These are phyloP conservation scores for Amesomyces nigricolor DNA, from an alignment of 2,329 filamentous ascomycete species.

Conservation along the genomic window DNA sequence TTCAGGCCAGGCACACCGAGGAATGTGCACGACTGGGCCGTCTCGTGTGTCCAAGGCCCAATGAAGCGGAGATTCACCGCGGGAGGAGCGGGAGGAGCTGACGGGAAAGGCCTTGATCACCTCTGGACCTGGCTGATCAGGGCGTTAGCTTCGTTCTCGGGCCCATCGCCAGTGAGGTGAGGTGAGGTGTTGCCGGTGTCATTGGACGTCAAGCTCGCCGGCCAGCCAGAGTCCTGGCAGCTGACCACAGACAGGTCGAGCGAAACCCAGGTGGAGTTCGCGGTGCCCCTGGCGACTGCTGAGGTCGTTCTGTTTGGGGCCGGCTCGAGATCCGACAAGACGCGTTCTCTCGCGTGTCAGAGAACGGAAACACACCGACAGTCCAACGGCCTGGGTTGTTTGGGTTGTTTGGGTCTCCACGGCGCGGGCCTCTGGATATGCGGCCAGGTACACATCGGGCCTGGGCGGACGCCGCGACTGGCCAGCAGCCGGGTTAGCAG, in stretches of 20 bases:
- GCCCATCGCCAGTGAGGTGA: constrained; percentile 12
- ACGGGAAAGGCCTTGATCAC: background rate
- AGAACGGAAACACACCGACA: constrained; percentile 27
- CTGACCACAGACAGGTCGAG: constrained; percentile 1
- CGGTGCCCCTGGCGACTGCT: constrained; percentile 3
- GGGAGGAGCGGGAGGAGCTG: constrained; percentile 9
- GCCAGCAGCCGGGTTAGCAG: constrained; percentile 18
- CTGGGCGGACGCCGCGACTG: constrained; percentile 25
- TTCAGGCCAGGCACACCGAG: background rate
- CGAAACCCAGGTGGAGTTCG: background rate
- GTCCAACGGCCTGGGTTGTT: too few relatives aligned
- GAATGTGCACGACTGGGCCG: background rate
- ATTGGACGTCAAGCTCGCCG: constrained; percentile 16
- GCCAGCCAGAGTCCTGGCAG: constrained; percentile 1
- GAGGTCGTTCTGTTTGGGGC: constrained; percentile 1
- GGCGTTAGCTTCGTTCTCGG: constrained; percentile 4
- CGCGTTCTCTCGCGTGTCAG: constrained; percentile 26
- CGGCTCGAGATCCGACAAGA: constrained; percentile 21
- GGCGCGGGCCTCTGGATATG: constrained; percentile 28
- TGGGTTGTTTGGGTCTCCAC: constrained; percentile 24
- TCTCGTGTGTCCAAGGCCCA: background rate
- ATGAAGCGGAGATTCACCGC: background rate
- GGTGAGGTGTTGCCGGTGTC: constrained; percentile 16
- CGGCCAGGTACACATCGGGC: constrained; percentile 26
- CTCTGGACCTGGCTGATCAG: constrained; percentile 1